These are phyloP conservation scores for Syncephalis plumigaleata DNA, from an alignment of 371 early-diverging fungal genomes.

Conservation along the genomic window DNA sequence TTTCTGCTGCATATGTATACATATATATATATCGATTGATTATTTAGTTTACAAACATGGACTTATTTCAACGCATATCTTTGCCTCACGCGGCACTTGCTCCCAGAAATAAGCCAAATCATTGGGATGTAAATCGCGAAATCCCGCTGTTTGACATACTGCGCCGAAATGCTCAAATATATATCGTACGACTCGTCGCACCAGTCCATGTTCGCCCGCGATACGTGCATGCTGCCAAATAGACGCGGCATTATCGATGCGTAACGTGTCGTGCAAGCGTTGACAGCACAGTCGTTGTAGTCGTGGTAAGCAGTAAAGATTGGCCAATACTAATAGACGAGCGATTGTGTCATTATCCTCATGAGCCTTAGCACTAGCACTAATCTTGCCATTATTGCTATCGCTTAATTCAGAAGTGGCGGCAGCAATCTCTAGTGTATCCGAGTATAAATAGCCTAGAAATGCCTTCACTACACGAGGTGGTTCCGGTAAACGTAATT, in stretches of 20 bases:
- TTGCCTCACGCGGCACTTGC: conserved; percentile 25
- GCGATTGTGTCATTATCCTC: conserved; percentile 17
- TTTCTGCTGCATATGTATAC: too few species aligned
- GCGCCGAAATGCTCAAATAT: conserved; percentile 46
- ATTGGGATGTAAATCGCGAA: conserved; percentile 24
- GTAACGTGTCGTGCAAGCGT: conserved; percentile 24
- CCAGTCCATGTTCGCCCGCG: conserved; percentile 37
- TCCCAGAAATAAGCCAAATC: conserved; percentile 41
- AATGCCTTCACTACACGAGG: conserved; percentile 27
- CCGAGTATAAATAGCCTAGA: conserved; percentile 37
- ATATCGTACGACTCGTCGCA: conserved; percentile 29
- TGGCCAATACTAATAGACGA: conserved; percentile 42
- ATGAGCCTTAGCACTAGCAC: too few species aligned
- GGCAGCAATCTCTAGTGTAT: conserved; percentile 22
- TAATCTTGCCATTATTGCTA: too few species aligned
- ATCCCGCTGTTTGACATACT: conserved; percentile 33
- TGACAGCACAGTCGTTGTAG: conserved; percentile 28
- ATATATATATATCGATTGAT: too few species aligned
- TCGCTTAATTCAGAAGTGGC: too few species aligned
- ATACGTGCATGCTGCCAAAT: conserved; percentile 36
- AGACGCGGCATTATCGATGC: conserved; percentile 30
- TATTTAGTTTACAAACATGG: background rate
- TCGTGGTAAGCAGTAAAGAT: conserved; percentile 33
- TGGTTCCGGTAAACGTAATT: conserved; percentile 29
- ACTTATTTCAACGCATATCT: conserved; percentile 11